Conservation (phyloP, 495 filamentous ascomycete species). For the Lophiotrema nucula region DNA sequence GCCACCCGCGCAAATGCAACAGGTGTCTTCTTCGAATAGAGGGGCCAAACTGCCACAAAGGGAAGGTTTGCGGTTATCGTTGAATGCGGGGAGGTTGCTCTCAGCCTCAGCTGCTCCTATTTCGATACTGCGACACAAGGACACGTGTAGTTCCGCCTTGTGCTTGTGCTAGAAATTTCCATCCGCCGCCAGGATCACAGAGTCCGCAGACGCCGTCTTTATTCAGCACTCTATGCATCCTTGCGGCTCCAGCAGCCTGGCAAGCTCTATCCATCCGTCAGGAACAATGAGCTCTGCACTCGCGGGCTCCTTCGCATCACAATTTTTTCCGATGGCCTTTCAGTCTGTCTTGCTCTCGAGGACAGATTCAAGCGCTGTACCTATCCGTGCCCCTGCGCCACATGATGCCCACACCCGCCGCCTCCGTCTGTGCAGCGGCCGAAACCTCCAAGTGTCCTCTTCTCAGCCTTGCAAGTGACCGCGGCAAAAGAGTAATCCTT, state of each 20-base stretch:
- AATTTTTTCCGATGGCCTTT: no score
- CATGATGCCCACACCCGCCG: no score
- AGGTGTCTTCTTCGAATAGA: no score
- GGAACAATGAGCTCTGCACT: constrained; percentile 6
- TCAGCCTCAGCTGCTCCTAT: not conserved
- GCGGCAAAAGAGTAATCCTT: not conserved
- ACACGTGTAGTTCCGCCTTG: constrained; percentile 9
- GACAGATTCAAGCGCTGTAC: no score
- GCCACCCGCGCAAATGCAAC: constrained; percentile 16
- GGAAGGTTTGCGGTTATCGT: no score
- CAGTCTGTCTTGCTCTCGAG: no score
- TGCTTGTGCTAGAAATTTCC: constrained; percentile 2
- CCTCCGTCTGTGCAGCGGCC: not conserved
- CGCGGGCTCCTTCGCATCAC: no score
- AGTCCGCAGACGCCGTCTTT: not conserved
- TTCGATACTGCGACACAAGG: constrained; percentile 8
- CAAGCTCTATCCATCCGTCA: not conserved
- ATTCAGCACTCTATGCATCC: constrained; percentile 10
- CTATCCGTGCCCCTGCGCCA: no score
- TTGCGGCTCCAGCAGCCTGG: not conserved
- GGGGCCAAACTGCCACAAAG: no score
- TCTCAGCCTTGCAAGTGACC: constrained; percentile 4
- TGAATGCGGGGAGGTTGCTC: not conserved
- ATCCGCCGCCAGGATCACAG: no score
- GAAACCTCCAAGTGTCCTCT: constrained; percentile 25